A percentile compares a stretch with the other conserved stretches of the same genome.
phyloP scores from a whole-genome alignment of 129 eudicot species.

The Helichrysum umbraculigerum region DNA sequence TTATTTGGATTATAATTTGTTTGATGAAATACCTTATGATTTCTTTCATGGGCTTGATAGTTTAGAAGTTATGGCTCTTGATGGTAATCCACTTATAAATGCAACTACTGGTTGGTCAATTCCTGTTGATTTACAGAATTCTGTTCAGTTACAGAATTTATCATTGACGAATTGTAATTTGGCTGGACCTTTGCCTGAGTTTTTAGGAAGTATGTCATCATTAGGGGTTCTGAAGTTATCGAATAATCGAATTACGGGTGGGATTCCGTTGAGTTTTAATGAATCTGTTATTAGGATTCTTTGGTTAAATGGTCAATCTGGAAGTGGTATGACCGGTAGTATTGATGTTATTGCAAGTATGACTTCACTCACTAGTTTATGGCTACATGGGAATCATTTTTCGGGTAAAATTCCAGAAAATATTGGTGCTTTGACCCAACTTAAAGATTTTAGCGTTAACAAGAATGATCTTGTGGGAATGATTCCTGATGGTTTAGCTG shows the following conservation, averaged over 20 bases:
- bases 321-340: conserved; percentile 49
- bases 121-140: conserved; percentile 56
- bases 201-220: conserved; percentile 56
- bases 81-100: conserved; percentile 62
- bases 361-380: conserved; percentile 46
- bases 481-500: conserved; percentile 56
- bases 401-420: conserved; percentile 56
- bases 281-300: conserved; percentile 47
- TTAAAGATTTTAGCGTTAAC: conserved; percentile 52
- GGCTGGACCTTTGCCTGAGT: conserved; percentile 61
- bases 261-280: conserved; percentile 47
- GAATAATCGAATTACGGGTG: conserved; percentile 49
- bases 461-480: conserved; percentile 57
- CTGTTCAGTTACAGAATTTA: conserved; percentile 63
- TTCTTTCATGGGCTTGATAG: conserved; percentile 72
- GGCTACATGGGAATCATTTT: conserved; percentile 79
- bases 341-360: conserved; percentile 58
- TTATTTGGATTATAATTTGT: conserved; percentile 73
- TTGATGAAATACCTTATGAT: conserved; percentile 74
- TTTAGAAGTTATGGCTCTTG: conserved; percentile 79
- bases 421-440: conserved; percentile 41
- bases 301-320: conserved; percentile 69
- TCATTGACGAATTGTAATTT: conserved; percentile 57
- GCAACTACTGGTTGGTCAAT: conserved; percentile 73
- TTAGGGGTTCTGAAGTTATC: conserved; percentile 48